Evolutionary conservation across 1,284 basidiomycete species (phyloP).

Genomic region (Trametes hirsuta): DNA sequence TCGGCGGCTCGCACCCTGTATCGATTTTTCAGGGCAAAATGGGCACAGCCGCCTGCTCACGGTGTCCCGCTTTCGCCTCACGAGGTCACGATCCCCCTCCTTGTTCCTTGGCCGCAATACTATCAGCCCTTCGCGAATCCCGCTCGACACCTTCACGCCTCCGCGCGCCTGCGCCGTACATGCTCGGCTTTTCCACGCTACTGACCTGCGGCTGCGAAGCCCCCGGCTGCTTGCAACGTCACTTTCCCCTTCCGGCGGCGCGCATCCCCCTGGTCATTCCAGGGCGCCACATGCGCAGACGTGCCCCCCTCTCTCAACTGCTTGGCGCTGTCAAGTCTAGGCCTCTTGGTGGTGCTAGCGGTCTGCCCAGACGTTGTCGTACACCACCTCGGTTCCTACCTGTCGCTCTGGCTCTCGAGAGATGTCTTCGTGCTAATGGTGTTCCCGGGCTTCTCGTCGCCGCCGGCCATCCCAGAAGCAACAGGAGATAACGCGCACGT

Average conservation of each 20-base stretch:
- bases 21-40: not conserved
- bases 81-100: constrained; percentile 9
- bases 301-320: not conserved
- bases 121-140: constrained; percentile 16
- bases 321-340: not conserved
- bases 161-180: not conserved
- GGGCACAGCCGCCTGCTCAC: not conserved
- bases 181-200: constrained; percentile 11
- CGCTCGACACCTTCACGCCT: constrained; percentile 10
- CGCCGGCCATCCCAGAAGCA: constrained; percentile 2
- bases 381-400: not conserved
- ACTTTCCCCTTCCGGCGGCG: constrained; percentile 12
- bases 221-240: constrained; percentile 14
- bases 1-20: constrained; percentile 11
- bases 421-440: constrained; percentile 1
- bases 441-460: constrained; percentile 5
- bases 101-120: constrained; percentile 3
- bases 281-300: not conserved
- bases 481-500: not conserved
- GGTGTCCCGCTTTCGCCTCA: constrained; percentile 7
- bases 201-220: constrained; percentile 1
- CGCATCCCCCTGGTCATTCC: constrained; percentile 8
- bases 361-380: not conserved
- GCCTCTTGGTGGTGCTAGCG: not conserved
- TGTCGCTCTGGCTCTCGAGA: constrained; percentile 6